A percentile compares a stretch with the other conserved stretches of the same genome.
These are phyloP conservation scores for Fusarium setosum DNA, from an alignment of 2,329 filamentous ascomycete species.

Conservation along the genomic window DNA sequence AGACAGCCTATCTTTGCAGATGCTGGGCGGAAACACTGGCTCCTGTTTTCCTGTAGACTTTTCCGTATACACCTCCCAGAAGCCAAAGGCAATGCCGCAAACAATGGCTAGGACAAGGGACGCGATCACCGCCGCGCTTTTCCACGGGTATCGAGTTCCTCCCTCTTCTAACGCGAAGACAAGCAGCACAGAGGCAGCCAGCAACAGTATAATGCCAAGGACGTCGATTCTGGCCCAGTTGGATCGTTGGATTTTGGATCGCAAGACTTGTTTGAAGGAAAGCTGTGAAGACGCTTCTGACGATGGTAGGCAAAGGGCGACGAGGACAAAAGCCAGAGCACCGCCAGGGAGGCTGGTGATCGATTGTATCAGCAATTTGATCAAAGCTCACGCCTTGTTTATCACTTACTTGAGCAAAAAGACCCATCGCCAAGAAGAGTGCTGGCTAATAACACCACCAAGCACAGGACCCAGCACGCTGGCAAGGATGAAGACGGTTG, in stretches of 20 bases:
- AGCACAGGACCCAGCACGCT: slow-evolving; percentile 14
- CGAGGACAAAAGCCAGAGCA: not conserved
- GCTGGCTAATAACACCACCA: slow-evolving; percentile 14
- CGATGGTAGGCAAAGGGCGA: not conserved
- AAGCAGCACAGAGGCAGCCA: slow-evolving; percentile 56
- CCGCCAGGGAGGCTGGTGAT: not conserved
- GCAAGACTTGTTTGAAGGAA: not conserved
- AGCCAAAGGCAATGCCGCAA: slow-evolving; percentile 8
- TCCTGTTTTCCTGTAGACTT: slow-evolving; percentile 4
- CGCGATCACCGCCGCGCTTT: slow-evolving; percentile 50
- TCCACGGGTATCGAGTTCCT: slow-evolving; percentile 56
- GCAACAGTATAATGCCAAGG: slow-evolving; percentile 45
- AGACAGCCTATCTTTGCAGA: not conserved
- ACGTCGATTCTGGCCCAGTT: slow-evolving; percentile 24
- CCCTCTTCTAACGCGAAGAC: slow-evolving; percentile 59
- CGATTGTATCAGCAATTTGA: not conserved
- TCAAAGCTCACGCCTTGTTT: not conserved
- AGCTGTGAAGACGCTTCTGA: not conserved
- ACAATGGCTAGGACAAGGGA: slow-evolving; percentile 20
- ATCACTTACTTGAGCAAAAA: slow-evolving; percentile 18
- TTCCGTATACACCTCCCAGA: slow-evolving; percentile 13
- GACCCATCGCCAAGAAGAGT: slow-evolving; percentile 17
- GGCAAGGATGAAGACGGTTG: slow-evolving; percentile 13
- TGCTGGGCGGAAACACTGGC: slow-evolving; percentile 15
- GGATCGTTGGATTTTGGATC: not conserved